Evolutionary conservation across 2,329 filamentous ascomycete genomes (phyloP), one percentile per base, ranked within the genome.

Genomic region (Periconia sp.): DNA sequence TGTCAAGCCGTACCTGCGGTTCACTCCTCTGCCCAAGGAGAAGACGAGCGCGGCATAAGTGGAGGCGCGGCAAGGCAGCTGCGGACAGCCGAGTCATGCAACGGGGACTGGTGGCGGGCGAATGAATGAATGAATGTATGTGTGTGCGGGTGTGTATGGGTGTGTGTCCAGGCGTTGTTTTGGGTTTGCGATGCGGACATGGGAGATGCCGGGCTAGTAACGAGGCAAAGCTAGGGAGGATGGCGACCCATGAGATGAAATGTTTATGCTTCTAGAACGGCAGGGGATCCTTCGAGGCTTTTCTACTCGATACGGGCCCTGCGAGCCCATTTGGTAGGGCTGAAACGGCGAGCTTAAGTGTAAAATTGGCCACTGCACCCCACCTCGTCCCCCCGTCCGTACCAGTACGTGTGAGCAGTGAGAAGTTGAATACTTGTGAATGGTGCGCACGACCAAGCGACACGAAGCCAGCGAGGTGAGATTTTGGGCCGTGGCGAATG

Each of bases 1-100:
- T 48, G 79, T 85, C 49, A 84, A 83, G 77, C 82, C 81, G 29
- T 84, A 84, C 72, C 72, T 84, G 40, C 69, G 81, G 18, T 81
- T 80, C 69, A 83, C 80, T 33, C 79, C 80, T 48, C 73, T 83
- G 38, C 75, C 80, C 49, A 79, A 80, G 70, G 78, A 82, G 62
- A 72, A 82, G 73, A 82, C 78, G 23, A 75, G 68, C 45, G 79
- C 78, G 40, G 73, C 59, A 46, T 62, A 54, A 46, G 41, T 28
- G 22, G 9, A 31, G 31, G 13, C 15, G 24, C 13, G 31, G 18
- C 15, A 30, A 44, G 26, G 11, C 10, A 12, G 26, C n/a, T 9
- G 24, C 30, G 28, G 37, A 39, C 23, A 19, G 24, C 12, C 19
- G 30, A 17, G 12, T 28, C 19, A 32, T 44, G 43, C 47, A 36